phyloP scores from a whole-genome alignment of 192 early-diverging fungal species.

The Glomus cerebriforme region DNA sequence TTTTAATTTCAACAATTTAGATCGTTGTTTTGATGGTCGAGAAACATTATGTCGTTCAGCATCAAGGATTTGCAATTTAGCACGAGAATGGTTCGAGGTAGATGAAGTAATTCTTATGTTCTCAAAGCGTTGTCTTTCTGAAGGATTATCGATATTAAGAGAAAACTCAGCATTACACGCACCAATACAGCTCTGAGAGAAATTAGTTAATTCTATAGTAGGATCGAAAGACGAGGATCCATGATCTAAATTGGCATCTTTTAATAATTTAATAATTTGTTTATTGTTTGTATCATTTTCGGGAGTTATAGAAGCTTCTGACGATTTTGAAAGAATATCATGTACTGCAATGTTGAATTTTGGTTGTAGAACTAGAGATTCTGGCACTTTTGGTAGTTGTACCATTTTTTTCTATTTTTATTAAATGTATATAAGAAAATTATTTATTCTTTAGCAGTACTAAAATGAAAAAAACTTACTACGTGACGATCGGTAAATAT shows the following conservation, averaged over 20 bases:
- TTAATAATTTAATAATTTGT: not conserved
- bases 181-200: not conserved
- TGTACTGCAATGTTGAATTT: not conserved
- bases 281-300: not conserved
- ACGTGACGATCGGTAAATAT: not conserved
- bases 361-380: not conserved
- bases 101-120: not conserved
- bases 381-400: not conserved
- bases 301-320: not conserved
- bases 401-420: not conserved
- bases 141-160: not conserved
- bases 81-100: not conserved
- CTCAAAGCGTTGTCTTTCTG: not conserved
- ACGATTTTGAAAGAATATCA: not conserved
- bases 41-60: not conserved
- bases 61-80: not conserved
- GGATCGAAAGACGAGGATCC: not conserved
- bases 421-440: too few relatives aligned
- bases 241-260: not conserved
- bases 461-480: constrained; percentile 1
- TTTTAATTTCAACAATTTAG: constrained; percentile 5
- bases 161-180: not conserved
- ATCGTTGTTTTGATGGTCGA: constrained; percentile 4
- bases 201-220: not conserved
- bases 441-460: not conserved